Conservation (phyloP, 78 protist genomes). For the Goniomonas avonlea region DNA sequence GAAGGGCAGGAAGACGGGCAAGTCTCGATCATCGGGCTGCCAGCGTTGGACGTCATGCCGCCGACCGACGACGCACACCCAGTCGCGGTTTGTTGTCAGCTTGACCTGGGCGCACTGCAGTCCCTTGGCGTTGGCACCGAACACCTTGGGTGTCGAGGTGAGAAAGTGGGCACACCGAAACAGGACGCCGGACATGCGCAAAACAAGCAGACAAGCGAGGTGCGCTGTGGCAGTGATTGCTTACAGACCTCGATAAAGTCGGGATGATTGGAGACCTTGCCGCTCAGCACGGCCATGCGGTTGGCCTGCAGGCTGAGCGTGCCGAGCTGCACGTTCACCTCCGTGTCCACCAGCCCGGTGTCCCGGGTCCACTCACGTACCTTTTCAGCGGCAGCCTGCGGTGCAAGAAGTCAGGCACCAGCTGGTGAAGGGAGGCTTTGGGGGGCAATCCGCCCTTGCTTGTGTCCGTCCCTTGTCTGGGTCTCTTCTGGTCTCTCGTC, state of each 20-base stretch:
- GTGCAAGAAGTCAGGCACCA: too few relatives aligned
- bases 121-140: too few relatives aligned
- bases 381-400: too few relatives aligned
- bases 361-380: too few relatives aligned
- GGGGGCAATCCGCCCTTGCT: too few relatives aligned
- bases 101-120: conserved; percentile 20
- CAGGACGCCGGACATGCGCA: too few relatives aligned
- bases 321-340: conserved; percentile 32
- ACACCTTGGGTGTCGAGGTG: not conserved
- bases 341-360: not conserved
- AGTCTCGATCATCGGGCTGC: too few relatives aligned
- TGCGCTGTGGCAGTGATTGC: too few relatives aligned
- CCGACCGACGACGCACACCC: conserved; percentile 22
- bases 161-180: not conserved
- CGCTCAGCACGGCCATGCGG: not conserved
- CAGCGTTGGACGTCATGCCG: conserved; percentile 24
- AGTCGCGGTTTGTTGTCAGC: not conserved
- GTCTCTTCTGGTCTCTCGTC: not conserved
- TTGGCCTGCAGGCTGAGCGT: not conserved
- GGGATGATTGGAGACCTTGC: not conserved
- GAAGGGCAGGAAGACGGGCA: too few relatives aligned
- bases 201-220: too few relatives aligned
- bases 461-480: not conserved
- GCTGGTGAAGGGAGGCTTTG: too few relatives aligned
- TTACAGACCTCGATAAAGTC: conserved; percentile 14